Evolutionary conservation across 2,329 filamentous ascomycete species (phyloP).

Genomic region (Aureobasidium pullulans): DNA sequence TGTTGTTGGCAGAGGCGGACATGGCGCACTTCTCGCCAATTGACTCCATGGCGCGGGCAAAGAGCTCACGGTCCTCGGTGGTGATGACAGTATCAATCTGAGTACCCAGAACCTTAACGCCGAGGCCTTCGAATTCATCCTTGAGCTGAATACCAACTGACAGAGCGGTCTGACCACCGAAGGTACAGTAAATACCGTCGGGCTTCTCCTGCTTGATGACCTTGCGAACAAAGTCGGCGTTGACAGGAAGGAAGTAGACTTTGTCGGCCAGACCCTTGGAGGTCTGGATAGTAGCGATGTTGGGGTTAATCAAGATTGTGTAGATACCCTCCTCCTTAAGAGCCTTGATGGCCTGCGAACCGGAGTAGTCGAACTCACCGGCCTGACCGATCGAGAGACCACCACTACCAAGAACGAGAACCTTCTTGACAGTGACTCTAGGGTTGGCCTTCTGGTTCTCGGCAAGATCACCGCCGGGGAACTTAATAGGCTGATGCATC

Average conservation of each 20-base stretch:
- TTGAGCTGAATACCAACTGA: slow-evolving; percentile 95
- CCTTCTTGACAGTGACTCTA: slow-evolving; percentile 82
- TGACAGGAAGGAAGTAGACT: slow-evolving; percentile 97
- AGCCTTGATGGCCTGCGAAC: slow-evolving; percentile 96
- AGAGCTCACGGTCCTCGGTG: slow-evolving; percentile 94
- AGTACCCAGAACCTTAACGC: slow-evolving; percentile 90
- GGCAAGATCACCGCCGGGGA: slow-evolving; percentile 74
- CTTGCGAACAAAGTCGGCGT: slow-evolving; percentile 93
- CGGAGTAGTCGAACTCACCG: slow-evolving; percentile 98
- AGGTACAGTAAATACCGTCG: slow-evolving; percentile 95
- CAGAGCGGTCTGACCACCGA: slow-evolving; percentile 95
- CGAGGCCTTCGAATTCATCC: slow-evolving; percentile 88
- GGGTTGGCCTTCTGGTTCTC: slow-evolving; percentile 74
- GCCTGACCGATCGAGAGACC: slow-evolving; percentile 96
- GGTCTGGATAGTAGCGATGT: slow-evolving; percentile 97
- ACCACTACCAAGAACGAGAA: slow-evolving; percentile 86
- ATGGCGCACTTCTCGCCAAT: slow-evolving; percentile 98
- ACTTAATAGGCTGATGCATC: slow-evolving; percentile 67
- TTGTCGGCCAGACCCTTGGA: slow-evolving; percentile 97
- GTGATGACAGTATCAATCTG: slow-evolving; percentile 98
- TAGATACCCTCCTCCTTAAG: slow-evolving; percentile 97
- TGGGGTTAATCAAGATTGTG: slow-evolving; percentile 96
- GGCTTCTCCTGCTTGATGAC: slow-evolving; percentile 92
- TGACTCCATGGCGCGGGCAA: slow-evolving; percentile 95
- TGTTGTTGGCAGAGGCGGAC: slow-evolving; percentile 81